Base-by-base conservation (phyloP, 768 basidiomycete genomes). In the Macrolepiota fuliginosa region DNA sequence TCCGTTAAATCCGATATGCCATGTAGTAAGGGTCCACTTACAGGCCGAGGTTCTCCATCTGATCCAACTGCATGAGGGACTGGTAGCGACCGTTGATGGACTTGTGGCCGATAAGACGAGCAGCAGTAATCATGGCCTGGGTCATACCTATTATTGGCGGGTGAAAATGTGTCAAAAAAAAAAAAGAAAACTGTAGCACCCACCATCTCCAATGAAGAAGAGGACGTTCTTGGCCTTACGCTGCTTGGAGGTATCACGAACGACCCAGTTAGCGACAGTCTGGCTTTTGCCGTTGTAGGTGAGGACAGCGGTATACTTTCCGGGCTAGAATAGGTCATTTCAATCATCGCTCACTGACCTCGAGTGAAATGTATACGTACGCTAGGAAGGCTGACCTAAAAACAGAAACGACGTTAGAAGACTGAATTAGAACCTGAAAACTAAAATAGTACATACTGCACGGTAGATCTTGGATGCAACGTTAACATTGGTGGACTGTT, bases 71-170 rank as follows among this genome's bases (percentile, higher is more conserved):
- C 78, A 80, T 78, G 58, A 80, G 68, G 15, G 71, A 69, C 62
- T 80, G 77, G 62, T 80, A 80, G 42, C 70, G 70, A 15, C 78
- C 79, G 60, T 80, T 80, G 65, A 80, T 72, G n/a, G 77, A 75
- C 65, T 80, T 79, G 71, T 80, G 78, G 9, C 71, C 77, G 47
- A 80, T 77, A 35, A 80, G 67, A n/a, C 78, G 77, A 49, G 79
- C 78, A 19, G 79, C 79, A 29, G 79, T 78, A 60, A 80, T 80
- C 79, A 80, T 80, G 29, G 77, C 63, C 64, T 80, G 78, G n/a
- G 79, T 79, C 79, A 80, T 80, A 22, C 79, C 77, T 79, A 45
- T 49, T 9, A 49, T 49, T 24, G 12, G 24, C 24, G 0, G 47
- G 42, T 35, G 45, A 13, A 49, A 1, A 49, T 24, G 47, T 12